Conservation (phyloP, 768 basidiomycete genomes). For the Galerina sulciceps region DNA sequence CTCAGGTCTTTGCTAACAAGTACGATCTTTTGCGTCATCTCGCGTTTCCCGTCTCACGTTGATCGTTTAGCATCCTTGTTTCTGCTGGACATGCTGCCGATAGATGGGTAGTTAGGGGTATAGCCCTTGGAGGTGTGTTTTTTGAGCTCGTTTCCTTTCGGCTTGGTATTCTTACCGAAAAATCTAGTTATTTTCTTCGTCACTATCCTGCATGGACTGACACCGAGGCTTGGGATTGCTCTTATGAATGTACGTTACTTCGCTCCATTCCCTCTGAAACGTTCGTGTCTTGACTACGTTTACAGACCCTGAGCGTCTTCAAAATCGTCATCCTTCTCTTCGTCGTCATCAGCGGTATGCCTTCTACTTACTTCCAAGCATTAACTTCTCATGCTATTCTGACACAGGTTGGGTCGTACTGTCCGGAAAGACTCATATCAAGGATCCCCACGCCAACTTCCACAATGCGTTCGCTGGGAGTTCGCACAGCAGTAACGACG, state of each 20-base stretch:
- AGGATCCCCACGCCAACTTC: slow-evolving; percentile 58
- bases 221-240: slow-evolving; percentile 48
- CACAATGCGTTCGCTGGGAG: slow-evolving; percentile 56
- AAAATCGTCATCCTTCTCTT: slow-evolving; percentile 59
- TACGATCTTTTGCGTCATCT: slow-evolving; percentile 7
- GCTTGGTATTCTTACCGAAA: neutral
- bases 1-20: slow-evolving; percentile 37
- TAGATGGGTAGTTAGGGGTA: slow-evolving; percentile 58
- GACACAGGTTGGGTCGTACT: slow-evolving; percentile 58
- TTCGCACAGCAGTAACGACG: slow-evolving; percentile 48
- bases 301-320: slow-evolving; percentile 54
- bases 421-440: slow-evolving; percentile 51
- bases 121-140: slow-evolving; percentile 55
- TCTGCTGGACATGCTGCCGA: slow-evolving; percentile 42
- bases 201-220: slow-evolving; percentile 55
- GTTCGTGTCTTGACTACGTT: slow-evolving; percentile 18
- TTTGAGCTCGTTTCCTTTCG: neutral
- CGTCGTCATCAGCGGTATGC: slow-evolving; percentile 49
- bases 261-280: neutral
- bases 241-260: slow-evolving; percentile 53
- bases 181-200: slow-evolving; percentile 53
- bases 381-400: neutral
- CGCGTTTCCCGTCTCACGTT: neutral
- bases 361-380: neutral
- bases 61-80: slow-evolving; percentile 47